phyloP scores from a whole-genome alignment of 2,329 filamentous ascomycete genomes.

The Thelonectria rubi region DNA sequence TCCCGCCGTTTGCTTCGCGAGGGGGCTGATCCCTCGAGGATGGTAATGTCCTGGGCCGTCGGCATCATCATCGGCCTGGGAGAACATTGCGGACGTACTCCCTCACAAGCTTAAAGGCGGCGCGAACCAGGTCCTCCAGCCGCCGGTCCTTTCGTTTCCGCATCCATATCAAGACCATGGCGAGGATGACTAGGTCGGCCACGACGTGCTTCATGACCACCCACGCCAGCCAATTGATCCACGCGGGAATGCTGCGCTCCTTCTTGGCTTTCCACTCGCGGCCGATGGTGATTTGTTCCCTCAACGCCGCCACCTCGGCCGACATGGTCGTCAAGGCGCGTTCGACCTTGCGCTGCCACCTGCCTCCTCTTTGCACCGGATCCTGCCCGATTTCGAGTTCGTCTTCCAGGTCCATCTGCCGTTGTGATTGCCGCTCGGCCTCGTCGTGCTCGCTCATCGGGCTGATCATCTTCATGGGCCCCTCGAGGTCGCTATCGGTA shows the following conservation, averaged over 20 bases:
- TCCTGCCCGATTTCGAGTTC: slow-evolving; percentile 51
- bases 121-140: slow-evolving; percentile 77
- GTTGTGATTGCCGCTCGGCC: slow-evolving; percentile 64
- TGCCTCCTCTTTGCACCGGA: slow-evolving; percentile 52
- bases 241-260: slow-evolving; percentile 71
- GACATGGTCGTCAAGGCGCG: slow-evolving; percentile 87
- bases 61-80: slow-evolving; percentile 61
- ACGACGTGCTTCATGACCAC: slow-evolving; percentile 75
- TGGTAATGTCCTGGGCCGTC: neutral
- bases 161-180: slow-evolving; percentile 76
- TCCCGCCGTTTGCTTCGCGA: neutral
- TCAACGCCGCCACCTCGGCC: slow-evolving; percentile 87
- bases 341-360: slow-evolving; percentile 86
- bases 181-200: slow-evolving; percentile 73
- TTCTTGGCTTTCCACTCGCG: slow-evolving; percentile 75
- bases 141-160: slow-evolving; percentile 74
- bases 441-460: slow-evolving; percentile 88
- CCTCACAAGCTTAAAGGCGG: slow-evolving; percentile 64
- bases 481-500: slow-evolving; percentile 59
- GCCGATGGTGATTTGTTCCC: slow-evolving; percentile 86
- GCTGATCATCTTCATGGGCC: slow-evolving; percentile 75
- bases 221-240: slow-evolving; percentile 78
- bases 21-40: neutral
- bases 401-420: slow-evolving; percentile 57
- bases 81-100: slow-evolving; percentile 69